Percentiles rank a stretch among this genome's conserved stretches.
These are phyloP conservation scores for Fonsecaea nubica DNA, from an alignment of 2,329 filamentous ascomycete species.

Conservation along the genomic window DNA sequence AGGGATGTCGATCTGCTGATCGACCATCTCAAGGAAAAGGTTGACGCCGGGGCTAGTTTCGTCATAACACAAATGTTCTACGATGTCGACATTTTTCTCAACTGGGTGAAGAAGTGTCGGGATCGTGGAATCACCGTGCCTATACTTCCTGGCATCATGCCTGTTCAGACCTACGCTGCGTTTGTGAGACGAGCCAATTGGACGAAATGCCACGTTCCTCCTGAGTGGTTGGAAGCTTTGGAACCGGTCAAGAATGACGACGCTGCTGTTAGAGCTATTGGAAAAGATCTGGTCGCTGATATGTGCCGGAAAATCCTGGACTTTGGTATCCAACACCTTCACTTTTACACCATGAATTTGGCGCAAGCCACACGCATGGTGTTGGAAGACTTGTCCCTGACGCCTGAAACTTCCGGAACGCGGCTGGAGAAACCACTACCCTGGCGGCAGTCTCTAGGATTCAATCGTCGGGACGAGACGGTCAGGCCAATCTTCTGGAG, in stretches of 20 bases:
- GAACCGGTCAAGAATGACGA: slow-evolving; percentile 98
- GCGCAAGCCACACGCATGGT: slow-evolving; percentile 93
- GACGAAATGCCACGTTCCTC: slow-evolving; percentile 84
- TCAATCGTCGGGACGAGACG: slow-evolving; percentile 88
- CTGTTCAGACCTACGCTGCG: slow-evolving; percentile 91
- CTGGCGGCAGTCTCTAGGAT: slow-evolving; percentile 91
- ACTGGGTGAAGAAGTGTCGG: slow-evolving; percentile 86
- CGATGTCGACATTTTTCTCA: slow-evolving; percentile 91
- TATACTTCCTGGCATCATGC: slow-evolving; percentile 88
- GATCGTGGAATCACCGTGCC: slow-evolving; percentile 82
- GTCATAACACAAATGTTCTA: slow-evolving; percentile 99
- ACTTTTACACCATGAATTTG: slow-evolving; percentile 99
- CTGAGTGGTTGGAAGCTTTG: slow-evolving; percentile 78
- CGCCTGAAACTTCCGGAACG: slow-evolving; percentile 72
- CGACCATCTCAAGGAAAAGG: slow-evolving; percentile 94
- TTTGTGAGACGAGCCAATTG: slow-evolving; percentile 90
- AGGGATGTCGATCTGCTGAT: slow-evolving; percentile 83
- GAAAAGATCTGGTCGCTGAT: slow-evolving; percentile 83
- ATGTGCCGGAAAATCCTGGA: slow-evolving; percentile 87
- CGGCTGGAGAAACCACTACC: slow-evolving; percentile 89
- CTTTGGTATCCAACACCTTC: slow-evolving; percentile 82
- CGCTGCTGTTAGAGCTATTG: slow-evolving; percentile 85
- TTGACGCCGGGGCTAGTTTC: slow-evolving; percentile 90
- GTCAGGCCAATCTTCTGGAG: slow-evolving; percentile 99
- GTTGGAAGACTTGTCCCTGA: slow-evolving; percentile 83